Conservation (phyloP, 345 rosid genomes). For the Salix brachista region DNA sequence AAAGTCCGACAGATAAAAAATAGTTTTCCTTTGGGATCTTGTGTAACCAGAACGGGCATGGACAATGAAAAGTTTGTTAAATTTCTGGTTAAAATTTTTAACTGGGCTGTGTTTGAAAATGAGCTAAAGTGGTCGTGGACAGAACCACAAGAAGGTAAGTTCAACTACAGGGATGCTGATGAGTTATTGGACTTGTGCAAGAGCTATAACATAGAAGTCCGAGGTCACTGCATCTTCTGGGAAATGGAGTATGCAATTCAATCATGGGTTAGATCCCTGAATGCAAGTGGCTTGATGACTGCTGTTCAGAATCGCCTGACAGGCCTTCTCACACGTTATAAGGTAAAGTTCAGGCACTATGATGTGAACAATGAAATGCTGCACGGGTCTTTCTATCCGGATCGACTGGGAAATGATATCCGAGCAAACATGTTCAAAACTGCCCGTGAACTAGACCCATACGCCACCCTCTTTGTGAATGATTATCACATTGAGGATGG, state of each 20-base stretch:
- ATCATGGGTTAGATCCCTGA: slow-evolving; percentile 44
- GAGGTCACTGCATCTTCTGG: slow-evolving; percentile 59
- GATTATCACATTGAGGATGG: slow-evolving; percentile 93
- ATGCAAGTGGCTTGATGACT: slow-evolving; percentile 30
- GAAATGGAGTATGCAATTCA: slow-evolving; percentile 46
- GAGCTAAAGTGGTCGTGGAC: slow-evolving; percentile 98
- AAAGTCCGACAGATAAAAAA: slow-evolving; percentile 58
- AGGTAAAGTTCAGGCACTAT: slow-evolving; percentile 72
- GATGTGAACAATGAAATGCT: slow-evolving; percentile 61
- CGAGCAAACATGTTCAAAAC: slow-evolving; percentile 61
- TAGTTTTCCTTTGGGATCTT: slow-evolving; percentile 77
- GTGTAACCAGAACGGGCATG: slow-evolving; percentile 68
- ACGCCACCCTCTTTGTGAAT: slow-evolving; percentile 65
- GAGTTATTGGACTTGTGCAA: slow-evolving; percentile 66
- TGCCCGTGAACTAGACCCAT: slow-evolving; percentile 64
- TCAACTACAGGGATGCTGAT: slow-evolving; percentile 80
- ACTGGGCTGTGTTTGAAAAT: slow-evolving; percentile 87
- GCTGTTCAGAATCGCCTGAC: slow-evolving; percentile 39
- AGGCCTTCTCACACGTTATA: slow-evolving; percentile 41
- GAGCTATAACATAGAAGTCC: slow-evolving; percentile 43
- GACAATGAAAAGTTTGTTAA: slow-evolving; percentile 82
- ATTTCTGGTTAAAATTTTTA: slow-evolving; percentile 63
- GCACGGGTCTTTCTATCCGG: slow-evolving; percentile 74
- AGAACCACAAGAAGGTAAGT: slow-evolving; percentile 63
- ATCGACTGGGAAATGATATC: slow-evolving; percentile 48